Evolutionary conservation across 306 rosid species (phyloP), one percentile per base, ranked within the genome.

Genomic region (Elaeagnus macrophylla): DNA sequence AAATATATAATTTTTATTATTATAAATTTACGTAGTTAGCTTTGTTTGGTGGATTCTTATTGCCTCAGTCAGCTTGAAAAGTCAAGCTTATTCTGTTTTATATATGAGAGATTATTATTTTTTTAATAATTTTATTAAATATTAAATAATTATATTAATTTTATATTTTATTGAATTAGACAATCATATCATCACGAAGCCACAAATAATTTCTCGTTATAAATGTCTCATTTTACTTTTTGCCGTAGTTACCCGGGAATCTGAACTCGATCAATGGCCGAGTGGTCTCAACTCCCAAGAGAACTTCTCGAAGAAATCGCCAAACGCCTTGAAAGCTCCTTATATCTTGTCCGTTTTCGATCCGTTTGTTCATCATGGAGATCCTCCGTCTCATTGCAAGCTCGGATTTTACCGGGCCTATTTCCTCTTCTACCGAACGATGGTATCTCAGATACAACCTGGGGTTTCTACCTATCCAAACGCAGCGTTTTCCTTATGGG

Each of bases 321-420:
- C 13, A 56, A 68, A 55, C 65, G 75, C 48, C 60, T 79, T 6
- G 65, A 59, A 12, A 53, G 76, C 56, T 62, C 71, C 5, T 62
- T 76, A 66, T 54, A 77, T 54, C 54, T 70, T 0, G 63, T 67
- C 60, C 85, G 90, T 5, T 76, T 79, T 45, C 83, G 86, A 66
- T 79, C 90, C 46, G 86, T 83, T 14, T 83, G 90, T 53, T 71
- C 83, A 12, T 76, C 81, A 0, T 83, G 90, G 90, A 66, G 85
- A 15, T 76, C 79, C 45, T 65, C 81, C 14, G 54, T 74, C 69
- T 10, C 79, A 0, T 12, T 77, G 53, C 16, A 10, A 40, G 70
- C 68, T 53, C 73, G 57, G 48, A 68, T 18, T 19, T 20, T 68
- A 12, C 73, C 82, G 0, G 38, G 65, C 20, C 67, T 52, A 7